Percentiles rank a stretch among this genome's conserved stretches.
Evolutionary conservation across 2,329 filamentous ascomycete species (phyloP).

Genomic region (Chrysoporthe austroafricana): DNA sequence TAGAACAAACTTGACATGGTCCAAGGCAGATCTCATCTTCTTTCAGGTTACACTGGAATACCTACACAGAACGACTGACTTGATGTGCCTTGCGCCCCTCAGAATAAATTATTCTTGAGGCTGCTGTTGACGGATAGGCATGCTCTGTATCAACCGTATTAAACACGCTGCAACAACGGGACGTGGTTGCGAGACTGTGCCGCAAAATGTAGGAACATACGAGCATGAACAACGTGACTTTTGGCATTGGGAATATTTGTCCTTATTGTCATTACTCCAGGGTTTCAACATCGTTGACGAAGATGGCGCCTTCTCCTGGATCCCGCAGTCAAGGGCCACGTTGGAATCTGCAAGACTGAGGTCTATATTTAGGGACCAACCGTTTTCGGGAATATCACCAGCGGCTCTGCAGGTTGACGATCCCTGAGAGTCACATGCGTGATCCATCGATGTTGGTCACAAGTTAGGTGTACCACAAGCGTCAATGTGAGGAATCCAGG

Average conservation of each 20-base stretch:
- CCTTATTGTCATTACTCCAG: too few species aligned
- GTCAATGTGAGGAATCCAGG: not conserved
- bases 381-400: not conserved
- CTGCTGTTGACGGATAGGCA: not conserved
- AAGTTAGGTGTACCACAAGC: not conserved
- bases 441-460: not conserved
- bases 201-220: not conserved
- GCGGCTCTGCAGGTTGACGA: slow-evolving; percentile 1
- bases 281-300: not conserved
- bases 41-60: not conserved
- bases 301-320: not conserved
- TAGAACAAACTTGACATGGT: not conserved
- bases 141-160: too few species aligned
- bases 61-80: not conserved
- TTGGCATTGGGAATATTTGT: too few species aligned
- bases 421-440: not conserved
- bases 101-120: not conserved
- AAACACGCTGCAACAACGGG: too few species aligned
- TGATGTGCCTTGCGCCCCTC: not conserved
- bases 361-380: slow-evolving; percentile 2
- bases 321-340: not conserved
- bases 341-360: not conserved
- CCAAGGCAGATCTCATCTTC: not conserved
- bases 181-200: too few species aligned
- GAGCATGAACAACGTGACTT: not conserved